phyloP scores from a whole-genome alignment of 805 yeast species.

The Candida ovalis region DNA sequence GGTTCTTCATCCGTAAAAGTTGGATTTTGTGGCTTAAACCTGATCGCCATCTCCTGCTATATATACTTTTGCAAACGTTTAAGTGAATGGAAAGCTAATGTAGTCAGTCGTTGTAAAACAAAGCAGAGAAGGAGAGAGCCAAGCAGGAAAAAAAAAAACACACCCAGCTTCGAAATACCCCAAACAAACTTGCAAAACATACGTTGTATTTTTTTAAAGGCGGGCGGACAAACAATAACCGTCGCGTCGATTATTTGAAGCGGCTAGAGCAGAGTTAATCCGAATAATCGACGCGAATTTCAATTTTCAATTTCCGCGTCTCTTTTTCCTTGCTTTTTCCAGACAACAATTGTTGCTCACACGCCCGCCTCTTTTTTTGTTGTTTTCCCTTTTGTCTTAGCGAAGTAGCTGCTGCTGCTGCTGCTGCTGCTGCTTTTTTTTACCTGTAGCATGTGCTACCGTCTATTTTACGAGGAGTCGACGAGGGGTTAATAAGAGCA shows the following conservation, averaged over 20 bases:
- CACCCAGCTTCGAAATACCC: not conserved
- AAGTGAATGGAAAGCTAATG: not conserved
- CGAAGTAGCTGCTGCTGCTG: too few species aligned
- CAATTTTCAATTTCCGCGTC: too few species aligned
- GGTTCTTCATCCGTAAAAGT: slow-evolving; percentile 17
- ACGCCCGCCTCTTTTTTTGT: too few species aligned
- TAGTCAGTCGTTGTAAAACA: not conserved
- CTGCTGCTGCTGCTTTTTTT: too few species aligned
- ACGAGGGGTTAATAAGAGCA: not conserved
- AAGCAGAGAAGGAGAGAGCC: not conserved
- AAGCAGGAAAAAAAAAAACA: not conserved
- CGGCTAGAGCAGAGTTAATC: not conserved
- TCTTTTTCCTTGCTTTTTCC: too few species aligned
- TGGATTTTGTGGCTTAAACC: slow-evolving; percentile 21
- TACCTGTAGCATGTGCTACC: too few species aligned
- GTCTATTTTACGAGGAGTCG: not conserved
- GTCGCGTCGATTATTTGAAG: not conserved
- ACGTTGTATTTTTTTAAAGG: not conserved
- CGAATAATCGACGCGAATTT: too few species aligned
- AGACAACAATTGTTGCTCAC: too few species aligned
- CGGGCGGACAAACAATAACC: not conserved
- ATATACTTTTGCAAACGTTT: not conserved
- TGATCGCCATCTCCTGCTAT: slow-evolving; percentile 14
- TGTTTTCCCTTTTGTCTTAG: too few species aligned
- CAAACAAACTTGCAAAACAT: not conserved